Percentiles rank a stretch among this genome's conserved stretches.
phyloP scores from a whole-genome alignment of 1,139 yeast genomes.

The Magnusiomyces tetraspermus region DNA sequence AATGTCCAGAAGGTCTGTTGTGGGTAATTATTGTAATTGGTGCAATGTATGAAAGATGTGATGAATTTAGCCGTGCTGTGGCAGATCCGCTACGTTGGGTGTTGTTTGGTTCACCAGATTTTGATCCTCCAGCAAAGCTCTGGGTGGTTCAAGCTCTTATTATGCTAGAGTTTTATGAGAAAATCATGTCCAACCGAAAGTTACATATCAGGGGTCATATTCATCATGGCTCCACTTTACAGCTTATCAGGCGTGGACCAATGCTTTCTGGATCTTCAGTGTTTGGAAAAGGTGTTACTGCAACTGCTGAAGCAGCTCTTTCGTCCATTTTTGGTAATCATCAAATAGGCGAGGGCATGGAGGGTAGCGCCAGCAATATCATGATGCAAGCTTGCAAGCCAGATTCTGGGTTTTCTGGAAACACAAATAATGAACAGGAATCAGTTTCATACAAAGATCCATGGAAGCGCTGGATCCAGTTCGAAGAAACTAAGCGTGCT shows the following conservation, averaged over 20 bases:
- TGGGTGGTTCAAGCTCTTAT: constrained; percentile 62
- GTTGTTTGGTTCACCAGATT: constrained; percentile 50
- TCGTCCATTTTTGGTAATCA: background rate
- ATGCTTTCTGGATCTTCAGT: constrained; percentile 34
- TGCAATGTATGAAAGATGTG: constrained; percentile 35
- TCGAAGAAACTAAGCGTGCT: constrained; percentile 67
- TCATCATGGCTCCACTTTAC: constrained; percentile 71
- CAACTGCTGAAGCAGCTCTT: background rate
- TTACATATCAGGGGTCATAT: constrained; percentile 67
- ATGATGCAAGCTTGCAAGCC: background rate
- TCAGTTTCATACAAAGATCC: constrained; percentile 18
- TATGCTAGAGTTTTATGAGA: constrained; percentile 57
- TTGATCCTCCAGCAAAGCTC: constrained; percentile 45
- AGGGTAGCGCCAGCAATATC: constrained; percentile 8
- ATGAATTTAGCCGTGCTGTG: constrained; percentile 38
- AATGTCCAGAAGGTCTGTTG: constrained; percentile 45
- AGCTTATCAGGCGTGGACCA: constrained; percentile 61
- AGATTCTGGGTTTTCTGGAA: background rate
- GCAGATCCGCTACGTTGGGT: constrained; percentile 56
- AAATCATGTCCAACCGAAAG: constrained; percentile 43
- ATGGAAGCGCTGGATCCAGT: constrained; percentile 62
- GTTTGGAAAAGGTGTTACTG: background rate
- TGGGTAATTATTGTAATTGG: constrained; percentile 52
- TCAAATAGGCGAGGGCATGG: background rate
- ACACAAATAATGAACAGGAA: background rate